These are phyloP conservation scores for Flueggea neowawraea DNA, from an alignment of 441 rosid species.

Conservation along the genomic window DNA sequence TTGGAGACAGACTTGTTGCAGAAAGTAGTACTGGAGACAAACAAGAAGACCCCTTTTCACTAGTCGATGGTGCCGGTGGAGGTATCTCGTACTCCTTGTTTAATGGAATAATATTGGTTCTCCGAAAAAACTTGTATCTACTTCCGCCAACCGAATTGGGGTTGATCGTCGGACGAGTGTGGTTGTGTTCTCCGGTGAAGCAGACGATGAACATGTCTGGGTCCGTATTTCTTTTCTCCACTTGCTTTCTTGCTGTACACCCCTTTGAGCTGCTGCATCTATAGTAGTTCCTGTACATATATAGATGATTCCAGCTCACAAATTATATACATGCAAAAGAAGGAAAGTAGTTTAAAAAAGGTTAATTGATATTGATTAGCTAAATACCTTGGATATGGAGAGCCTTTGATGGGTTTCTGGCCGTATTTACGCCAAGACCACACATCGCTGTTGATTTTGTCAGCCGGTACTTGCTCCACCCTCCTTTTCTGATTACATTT, in stretches of 20 bases:
- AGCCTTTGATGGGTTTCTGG: constrained; percentile 96
- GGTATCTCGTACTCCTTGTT: constrained; percentile 21
- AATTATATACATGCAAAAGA: not conserved
- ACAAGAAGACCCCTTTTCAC: not conserved
- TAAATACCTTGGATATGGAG: constrained; percentile 82
- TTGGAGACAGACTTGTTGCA: constrained; percentile 45
- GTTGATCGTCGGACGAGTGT: constrained; percentile 69
- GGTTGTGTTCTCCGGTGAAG: constrained; percentile 82
- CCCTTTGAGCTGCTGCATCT: constrained; percentile 89
- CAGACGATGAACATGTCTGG: constrained; percentile 55
- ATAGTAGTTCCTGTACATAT: constrained; percentile 67
- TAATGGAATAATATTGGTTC: constrained; percentile 14
- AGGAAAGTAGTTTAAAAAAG: not conserved
- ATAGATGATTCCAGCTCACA: not conserved
- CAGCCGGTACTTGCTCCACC: constrained; percentile 67
- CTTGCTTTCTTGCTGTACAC: constrained; percentile 83
- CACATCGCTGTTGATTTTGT: constrained; percentile 66
- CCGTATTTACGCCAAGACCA: constrained; percentile 99
- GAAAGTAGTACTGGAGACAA: constrained; percentile 14
- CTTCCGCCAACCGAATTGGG: constrained; percentile 91
- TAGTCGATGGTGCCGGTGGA: constrained; percentile 5
- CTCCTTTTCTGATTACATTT: constrained; percentile 63
- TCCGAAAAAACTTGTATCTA: constrained; percentile 51
- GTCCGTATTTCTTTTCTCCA: constrained; percentile 68
- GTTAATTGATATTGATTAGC: not conserved